Conservation (phyloP, 176 grass and related monocot genomes). For the Eragrostis nindensis region DNA sequence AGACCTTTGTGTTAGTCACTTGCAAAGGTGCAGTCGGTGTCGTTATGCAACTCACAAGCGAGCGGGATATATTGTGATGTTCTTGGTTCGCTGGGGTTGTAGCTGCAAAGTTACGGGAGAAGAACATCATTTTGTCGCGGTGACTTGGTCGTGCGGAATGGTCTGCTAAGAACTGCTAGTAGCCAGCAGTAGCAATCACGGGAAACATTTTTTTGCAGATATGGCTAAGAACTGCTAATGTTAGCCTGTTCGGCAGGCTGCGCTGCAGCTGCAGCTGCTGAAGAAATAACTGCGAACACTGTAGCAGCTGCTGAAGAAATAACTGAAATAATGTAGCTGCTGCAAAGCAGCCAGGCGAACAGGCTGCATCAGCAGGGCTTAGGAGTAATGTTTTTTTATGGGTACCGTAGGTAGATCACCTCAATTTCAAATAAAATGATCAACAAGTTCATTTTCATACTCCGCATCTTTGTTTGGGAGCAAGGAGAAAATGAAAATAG, state of each 20-base stretch:
- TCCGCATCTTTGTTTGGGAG: no score
- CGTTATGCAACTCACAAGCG: not conserved
- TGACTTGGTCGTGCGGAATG: constrained; percentile 35
- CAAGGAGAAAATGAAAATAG: no score
- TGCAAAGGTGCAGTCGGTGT: not conserved
- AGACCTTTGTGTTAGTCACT: not conserved
- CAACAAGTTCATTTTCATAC: no score
- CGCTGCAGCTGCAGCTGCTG: no score
- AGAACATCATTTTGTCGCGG: constrained; percentile 20
- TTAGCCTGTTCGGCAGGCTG: no score
- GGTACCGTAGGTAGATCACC: no score
- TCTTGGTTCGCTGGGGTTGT: not conserved
- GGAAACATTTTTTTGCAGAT: not conserved
- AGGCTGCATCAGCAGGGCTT: not conserved
- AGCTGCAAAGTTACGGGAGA: not conserved
- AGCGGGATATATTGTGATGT: not conserved
- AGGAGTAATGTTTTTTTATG: not conserved
- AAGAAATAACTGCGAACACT: no score
- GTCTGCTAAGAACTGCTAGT: not conserved
- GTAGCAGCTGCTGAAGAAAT: no score
- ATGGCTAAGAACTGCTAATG: not conserved
- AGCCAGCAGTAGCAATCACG: constrained; percentile 11
- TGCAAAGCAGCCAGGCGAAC: no score
- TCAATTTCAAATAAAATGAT: no score
- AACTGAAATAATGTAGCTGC: no score